phyloP scores from a whole-genome alignment of 1,284 basidiomycete genomes.

The Moesziomyces antarcticus region DNA sequence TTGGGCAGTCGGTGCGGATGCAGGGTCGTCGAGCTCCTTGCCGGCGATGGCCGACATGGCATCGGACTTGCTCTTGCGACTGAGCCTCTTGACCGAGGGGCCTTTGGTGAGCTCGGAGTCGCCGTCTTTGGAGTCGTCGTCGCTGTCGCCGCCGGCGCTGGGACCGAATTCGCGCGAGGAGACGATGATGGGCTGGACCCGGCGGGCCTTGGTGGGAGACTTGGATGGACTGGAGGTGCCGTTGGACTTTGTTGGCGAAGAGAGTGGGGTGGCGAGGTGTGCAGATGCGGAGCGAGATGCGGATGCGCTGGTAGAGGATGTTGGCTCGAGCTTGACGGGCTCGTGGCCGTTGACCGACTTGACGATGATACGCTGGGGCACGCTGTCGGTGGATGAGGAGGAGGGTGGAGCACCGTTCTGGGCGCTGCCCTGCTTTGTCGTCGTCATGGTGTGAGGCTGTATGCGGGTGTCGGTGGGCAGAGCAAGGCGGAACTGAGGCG shows the following conservation, averaged over 20 bases:
- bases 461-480: neutral
- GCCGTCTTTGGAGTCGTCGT: slow-evolving; percentile 33
- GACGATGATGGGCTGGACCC: slow-evolving; percentile 37
- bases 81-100: slow-evolving; percentile 34
- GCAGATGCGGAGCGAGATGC: slow-evolving; percentile 12
- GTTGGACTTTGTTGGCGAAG: slow-evolving; percentile 31
- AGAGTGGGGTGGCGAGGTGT: slow-evolving; percentile 20
- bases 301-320: slow-evolving; percentile 9
- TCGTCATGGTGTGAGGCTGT: slow-evolving; percentile 14
- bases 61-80: slow-evolving; percentile 52
- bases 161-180: slow-evolving; percentile 48
- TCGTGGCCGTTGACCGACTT: slow-evolving; percentile 48
- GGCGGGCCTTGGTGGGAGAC: slow-evolving; percentile 34
- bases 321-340: slow-evolving; percentile 32
- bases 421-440: slow-evolving; percentile 11
- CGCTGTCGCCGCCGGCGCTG: slow-evolving; percentile 37
- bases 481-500: too few species aligned
- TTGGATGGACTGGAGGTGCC: slow-evolving; percentile 28
- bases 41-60: slow-evolving; percentile 36
- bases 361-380: slow-evolving; percentile 44
- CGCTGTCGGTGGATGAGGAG: slow-evolving; percentile 8
- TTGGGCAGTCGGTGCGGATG: slow-evolving; percentile 1
- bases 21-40: slow-evolving; percentile 16
- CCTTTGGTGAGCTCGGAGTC: slow-evolving; percentile 32
- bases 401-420: slow-evolving; percentile 9